A percentile compares a stretch with the other conserved stretches of the same genome.
These are phyloP conservation scores for Pseudocercospora musae DNA, from an alignment of 2,329 filamentous ascomycete genomes.

Conservation along the genomic window DNA sequence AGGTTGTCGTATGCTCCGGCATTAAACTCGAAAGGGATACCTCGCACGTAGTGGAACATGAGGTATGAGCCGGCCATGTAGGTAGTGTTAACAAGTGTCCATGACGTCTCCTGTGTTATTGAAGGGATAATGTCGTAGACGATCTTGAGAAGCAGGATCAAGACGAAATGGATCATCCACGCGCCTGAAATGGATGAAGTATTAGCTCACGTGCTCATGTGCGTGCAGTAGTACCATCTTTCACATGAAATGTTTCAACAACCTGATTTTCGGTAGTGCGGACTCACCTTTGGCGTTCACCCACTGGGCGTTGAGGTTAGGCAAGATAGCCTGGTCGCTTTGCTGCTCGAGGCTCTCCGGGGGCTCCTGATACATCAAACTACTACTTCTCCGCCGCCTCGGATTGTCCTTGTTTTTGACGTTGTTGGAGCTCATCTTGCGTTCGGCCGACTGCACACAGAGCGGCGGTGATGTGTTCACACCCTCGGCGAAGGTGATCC, in stretches of 20 bases:
- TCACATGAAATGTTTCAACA: background rate
- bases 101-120: slow-evolving; percentile 95
- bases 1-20: slow-evolving; percentile 97
- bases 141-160: slow-evolving; percentile 89
- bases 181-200: slow-evolving; percentile 61
- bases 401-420: slow-evolving; percentile 47
- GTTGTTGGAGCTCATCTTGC: slow-evolving; percentile 51
- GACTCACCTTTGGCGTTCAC: slow-evolving; percentile 91
- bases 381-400: slow-evolving; percentile 91
- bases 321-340: slow-evolving; percentile 90
- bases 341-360: slow-evolving; percentile 95
- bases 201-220: slow-evolving; percentile 11
- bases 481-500: slow-evolving; percentile 80
- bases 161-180: slow-evolving; percentile 94
- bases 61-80: slow-evolving; percentile 99
- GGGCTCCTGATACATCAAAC: slow-evolving; percentile 96
- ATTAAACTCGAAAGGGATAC: slow-evolving; percentile 98
- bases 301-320: slow-evolving; percentile 97
- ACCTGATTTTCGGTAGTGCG: background rate
- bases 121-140: slow-evolving; percentile 95
- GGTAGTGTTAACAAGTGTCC: slow-evolving; percentile 97
- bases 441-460: slow-evolving; percentile 34
- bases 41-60: slow-evolving; percentile 99
- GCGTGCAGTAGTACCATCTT: background rate
- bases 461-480: slow-evolving; percentile 49